Percentiles rank a stretch among this genome's conserved stretches.
Conservation (phyloP, 2,329 filamentous ascomycete genomes). For the Alternaria brassicicola region DNA sequence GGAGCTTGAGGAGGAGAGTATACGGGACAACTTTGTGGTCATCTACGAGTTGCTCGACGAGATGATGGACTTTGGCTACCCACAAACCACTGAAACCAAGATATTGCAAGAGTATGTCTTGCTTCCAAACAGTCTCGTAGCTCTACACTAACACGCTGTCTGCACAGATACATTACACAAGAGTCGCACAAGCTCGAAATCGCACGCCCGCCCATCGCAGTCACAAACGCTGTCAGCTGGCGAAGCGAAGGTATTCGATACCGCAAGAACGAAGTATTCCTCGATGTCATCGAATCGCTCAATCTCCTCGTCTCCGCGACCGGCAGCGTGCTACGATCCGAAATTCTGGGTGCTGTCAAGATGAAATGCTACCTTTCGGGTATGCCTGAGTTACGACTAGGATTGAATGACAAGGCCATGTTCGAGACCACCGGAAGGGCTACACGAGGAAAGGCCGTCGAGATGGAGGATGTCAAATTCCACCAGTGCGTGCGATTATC, state of each 20-base stretch:
- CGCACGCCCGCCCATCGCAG: conserved; percentile 92
- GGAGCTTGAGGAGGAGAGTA: conserved; percentile 96
- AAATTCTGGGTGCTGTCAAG: conserved; percentile 96
- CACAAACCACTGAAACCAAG: conserved; percentile 97
- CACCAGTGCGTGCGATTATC: conserved; percentile 97
- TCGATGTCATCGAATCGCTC: conserved; percentile 95
- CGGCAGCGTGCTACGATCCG: conserved; percentile 92
- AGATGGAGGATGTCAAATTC: conserved; percentile 99
- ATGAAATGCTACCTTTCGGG: conserved; percentile 99
- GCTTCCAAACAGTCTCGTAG: not conserved
- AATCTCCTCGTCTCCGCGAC: conserved; percentile 94
- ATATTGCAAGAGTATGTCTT: conserved; percentile 81
- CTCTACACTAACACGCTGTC: conserved; percentile 1
- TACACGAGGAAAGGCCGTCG: conserved; percentile 93
- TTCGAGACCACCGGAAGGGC: conserved; percentile 96
- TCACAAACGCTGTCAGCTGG: conserved; percentile 98
- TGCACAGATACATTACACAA: conserved; percentile 84
- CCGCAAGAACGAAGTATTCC: conserved; percentile 98
- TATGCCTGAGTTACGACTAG: conserved; percentile 94
- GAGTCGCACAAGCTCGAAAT: conserved; percentile 98
- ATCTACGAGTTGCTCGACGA: conserved; percentile 99
- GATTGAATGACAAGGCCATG: conserved; percentile 99
- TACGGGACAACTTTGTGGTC: conserved; percentile 98
- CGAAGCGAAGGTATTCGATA: conserved; percentile 97
- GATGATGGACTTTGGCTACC: conserved; percentile 99